These are phyloP conservation scores for Dalechampia spathulata DNA, from an alignment of 441 rosid species.

Conservation along the genomic window DNA sequence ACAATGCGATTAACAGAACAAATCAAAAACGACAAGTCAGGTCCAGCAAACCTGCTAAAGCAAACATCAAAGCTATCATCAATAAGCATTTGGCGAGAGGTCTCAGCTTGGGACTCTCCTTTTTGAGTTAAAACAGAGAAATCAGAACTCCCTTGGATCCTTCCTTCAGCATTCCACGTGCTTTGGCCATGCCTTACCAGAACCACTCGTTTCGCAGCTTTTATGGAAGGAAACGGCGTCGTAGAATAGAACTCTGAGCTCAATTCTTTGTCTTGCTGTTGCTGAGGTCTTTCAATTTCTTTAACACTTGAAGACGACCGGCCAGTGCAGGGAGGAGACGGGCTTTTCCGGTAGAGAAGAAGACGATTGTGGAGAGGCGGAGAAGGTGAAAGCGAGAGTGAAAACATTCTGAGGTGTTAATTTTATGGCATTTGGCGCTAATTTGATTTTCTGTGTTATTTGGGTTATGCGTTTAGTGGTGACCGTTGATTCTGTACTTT, in stretches of 20 bases:
- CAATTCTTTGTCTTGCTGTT: conserved; percentile 16
- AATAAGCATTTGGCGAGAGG: conserved; percentile 80
- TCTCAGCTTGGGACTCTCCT: conserved; percentile 85
- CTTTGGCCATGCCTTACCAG: conserved; percentile 96
- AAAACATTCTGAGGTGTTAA: too few species aligned
- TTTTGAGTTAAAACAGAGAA: conserved; percentile 74
- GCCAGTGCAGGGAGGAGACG: conserved; percentile 14
- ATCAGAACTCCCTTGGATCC: conserved; percentile 92
- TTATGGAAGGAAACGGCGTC: conserved; percentile 38
- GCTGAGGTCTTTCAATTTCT: conserved; percentile 18
- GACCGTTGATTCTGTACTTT: too few species aligned
- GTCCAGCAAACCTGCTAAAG: conserved; percentile 50
- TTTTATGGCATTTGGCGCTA: too few species aligned
- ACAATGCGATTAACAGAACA: neutral
- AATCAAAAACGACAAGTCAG: neutral
- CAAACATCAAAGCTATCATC: conserved; percentile 71
- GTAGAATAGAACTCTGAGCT: conserved; percentile 28
- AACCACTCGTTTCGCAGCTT: conserved; percentile 69
- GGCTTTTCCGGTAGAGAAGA: conserved; percentile 18
- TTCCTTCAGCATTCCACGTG: conserved; percentile 87
- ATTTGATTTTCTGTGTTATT: too few species aligned
- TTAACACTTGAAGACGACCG: conserved; percentile 35
- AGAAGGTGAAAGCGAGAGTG: conserved; percentile 1
- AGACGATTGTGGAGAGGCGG: conserved; percentile 16
- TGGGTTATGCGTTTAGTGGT: too few species aligned